Evolutionary conservation across 2,329 filamentous ascomycete genomes (phyloP).

Genomic region (Curvularia hawaiiensis): DNA sequence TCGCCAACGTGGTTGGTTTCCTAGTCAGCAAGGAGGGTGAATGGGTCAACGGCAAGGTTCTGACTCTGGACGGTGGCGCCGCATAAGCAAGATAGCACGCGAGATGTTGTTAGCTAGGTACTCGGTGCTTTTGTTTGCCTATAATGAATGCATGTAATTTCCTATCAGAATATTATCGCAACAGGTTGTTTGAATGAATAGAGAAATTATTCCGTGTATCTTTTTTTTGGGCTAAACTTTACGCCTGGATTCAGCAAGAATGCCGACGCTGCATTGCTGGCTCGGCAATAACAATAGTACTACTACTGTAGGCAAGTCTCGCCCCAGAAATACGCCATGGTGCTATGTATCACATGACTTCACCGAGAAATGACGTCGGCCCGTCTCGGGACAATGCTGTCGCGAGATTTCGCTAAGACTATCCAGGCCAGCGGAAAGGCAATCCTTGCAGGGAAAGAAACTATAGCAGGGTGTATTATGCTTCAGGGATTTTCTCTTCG

Average conservation of each 20-base stretch:
- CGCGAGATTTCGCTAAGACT: not conserved
- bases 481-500: no score
- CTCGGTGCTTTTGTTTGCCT: not conserved
- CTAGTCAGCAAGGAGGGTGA: constrained; percentile 40
- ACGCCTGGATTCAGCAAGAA: not conserved
- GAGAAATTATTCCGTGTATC: not conserved
- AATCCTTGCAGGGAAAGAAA: not conserved
- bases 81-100: not conserved
- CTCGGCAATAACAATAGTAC: not conserved
- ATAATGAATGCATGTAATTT: not conserved
- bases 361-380: not conserved
- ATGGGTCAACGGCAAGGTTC: constrained; percentile 39
- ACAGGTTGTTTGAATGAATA: not conserved
- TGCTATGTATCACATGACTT: not conserved
- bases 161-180: no score
- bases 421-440: no score
- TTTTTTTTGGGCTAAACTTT: no score
- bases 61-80: constrained; percentile 17
- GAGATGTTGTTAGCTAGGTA: not conserved
- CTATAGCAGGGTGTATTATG: not conserved
- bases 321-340: not conserved
- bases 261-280: not conserved
- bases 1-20: constrained; percentile 42
- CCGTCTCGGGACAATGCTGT: not conserved
- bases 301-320: not conserved